phyloP scores from a whole-genome alignment of 495 filamentous ascomycete species.

The Penicillium manginii region DNA sequence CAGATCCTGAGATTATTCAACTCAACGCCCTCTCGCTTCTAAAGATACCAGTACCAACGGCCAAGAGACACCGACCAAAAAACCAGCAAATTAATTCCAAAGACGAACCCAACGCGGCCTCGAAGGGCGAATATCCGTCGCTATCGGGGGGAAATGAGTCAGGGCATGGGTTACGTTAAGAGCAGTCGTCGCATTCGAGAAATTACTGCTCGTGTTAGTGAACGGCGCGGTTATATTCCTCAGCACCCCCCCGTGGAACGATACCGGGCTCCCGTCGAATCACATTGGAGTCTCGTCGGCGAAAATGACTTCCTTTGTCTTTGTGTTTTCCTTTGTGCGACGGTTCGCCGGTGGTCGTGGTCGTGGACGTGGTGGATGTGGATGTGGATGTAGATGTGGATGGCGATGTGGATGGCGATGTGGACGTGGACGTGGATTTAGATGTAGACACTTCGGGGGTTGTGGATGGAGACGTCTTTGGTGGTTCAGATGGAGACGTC shows the following conservation, averaged over 20 bases:
- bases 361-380: background rate
- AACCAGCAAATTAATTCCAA: slow-evolving; percentile 5
- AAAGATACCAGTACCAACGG: background rate
- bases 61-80: background rate
- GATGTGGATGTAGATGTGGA: background rate
- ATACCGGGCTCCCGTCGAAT: slow-evolving; percentile 17
- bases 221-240: slow-evolving; percentile 22
- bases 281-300: background rate
- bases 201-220: slow-evolving; percentile 21
- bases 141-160: background rate
- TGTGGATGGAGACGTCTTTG: background rate
- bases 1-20: background rate
- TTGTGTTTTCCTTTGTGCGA: background rate
- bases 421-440: background rate
- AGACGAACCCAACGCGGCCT: background rate
- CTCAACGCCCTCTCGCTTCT: background rate
- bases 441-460: background rate
- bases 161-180: slow-evolving; percentile 8
- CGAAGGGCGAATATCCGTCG: background rate
- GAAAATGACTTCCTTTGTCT: background rate
- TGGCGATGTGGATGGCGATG: background rate
- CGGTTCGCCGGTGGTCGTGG: slow-evolving; percentile 10
- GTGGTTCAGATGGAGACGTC: background rate
- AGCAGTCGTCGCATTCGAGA: slow-evolving; percentile 21
- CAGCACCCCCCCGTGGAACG: slow-evolving; percentile 13